Conservation (phyloP, 2,329 filamentous ascomycete species). For the Curvularia sp. region DNA sequence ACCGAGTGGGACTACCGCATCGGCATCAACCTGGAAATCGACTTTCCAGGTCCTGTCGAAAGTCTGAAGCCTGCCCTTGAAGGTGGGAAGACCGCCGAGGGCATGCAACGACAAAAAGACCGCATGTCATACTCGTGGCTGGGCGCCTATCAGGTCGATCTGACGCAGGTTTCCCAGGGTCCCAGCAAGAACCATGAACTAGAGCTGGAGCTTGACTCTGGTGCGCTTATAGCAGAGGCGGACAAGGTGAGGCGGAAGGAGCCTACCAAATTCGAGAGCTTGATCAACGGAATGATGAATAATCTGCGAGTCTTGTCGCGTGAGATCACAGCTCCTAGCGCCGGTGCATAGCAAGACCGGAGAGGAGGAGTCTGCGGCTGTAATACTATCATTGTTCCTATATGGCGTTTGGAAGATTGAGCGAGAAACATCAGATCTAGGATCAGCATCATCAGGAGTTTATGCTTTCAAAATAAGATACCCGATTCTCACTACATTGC, state of each 20-base stretch:
- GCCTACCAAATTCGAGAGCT: slow-evolving; percentile 59
- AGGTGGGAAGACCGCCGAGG: slow-evolving; percentile 48
- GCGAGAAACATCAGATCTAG: background rate
- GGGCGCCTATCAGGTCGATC: slow-evolving; percentile 80
- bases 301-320: slow-evolving; percentile 59
- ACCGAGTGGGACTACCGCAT: slow-evolving; percentile 88
- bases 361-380: background rate
- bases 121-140: slow-evolving; percentile 89
- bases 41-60: slow-evolving; percentile 71
- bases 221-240: slow-evolving; percentile 71
- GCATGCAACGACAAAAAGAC: slow-evolving; percentile 78
- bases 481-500: slow-evolving; percentile 30
- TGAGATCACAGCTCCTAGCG: slow-evolving; percentile 38
- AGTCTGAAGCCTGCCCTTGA: slow-evolving; percentile 57
- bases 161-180: slow-evolving; percentile 80
- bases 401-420: slow-evolving; percentile 1
- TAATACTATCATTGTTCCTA: slow-evolving; percentile 22
- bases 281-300: slow-evolving; percentile 77
- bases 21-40: slow-evolving; percentile 93
- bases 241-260: slow-evolving; percentile 62
- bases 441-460: slow-evolving; percentile 35
- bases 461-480: slow-evolving; percentile 41
- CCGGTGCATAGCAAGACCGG: slow-evolving; percentile 3
- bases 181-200: slow-evolving; percentile 77
- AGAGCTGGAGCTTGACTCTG: slow-evolving; percentile 76